Conservation (phyloP, 805 yeast species). For the Metschnikowia drakensbergensis region DNA sequence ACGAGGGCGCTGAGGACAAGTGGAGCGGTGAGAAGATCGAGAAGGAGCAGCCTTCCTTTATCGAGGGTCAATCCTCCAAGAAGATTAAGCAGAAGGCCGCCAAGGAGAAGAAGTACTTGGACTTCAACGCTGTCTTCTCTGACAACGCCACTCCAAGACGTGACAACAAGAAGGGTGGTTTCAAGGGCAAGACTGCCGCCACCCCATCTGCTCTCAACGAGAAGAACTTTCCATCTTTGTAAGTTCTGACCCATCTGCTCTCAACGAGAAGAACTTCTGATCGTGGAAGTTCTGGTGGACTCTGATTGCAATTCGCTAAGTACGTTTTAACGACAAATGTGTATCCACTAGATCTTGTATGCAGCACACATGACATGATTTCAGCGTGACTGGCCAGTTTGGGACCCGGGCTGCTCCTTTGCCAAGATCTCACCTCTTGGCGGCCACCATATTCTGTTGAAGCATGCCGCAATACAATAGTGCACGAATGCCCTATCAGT, state of each 20-base stretch:
- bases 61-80: constrained; percentile 62
- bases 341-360: no score
- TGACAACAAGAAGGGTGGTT: constrained; percentile 21
- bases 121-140: constrained; percentile 67
- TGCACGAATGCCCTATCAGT: no score
- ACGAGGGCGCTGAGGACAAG: constrained; percentile 55
- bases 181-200: constrained; percentile 24
- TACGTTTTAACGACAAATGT: no score
- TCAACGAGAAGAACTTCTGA: constrained; percentile 68
- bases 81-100: constrained; percentile 64
- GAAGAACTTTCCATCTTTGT: constrained; percentile 71
- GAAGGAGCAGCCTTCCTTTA: constrained; percentile 53
- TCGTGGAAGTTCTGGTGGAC: constrained; percentile 40
- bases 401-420: no score
- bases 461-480: no score
- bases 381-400: no score
- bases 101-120: constrained; percentile 79
- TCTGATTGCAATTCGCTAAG: not conserved
- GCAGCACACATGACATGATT: no score
- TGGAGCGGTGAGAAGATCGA: constrained; percentile 57
- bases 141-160: constrained; percentile 28
- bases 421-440: no score
- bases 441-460: no score
- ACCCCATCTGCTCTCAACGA: constrained; percentile 44
- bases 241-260: constrained; percentile 25